Percentiles rank a stretch among this genome's conserved stretches.
These are phyloP conservation scores for Chenopodium album DNA, from an alignment of 148 eudicot species.

Conservation along the genomic window DNA sequence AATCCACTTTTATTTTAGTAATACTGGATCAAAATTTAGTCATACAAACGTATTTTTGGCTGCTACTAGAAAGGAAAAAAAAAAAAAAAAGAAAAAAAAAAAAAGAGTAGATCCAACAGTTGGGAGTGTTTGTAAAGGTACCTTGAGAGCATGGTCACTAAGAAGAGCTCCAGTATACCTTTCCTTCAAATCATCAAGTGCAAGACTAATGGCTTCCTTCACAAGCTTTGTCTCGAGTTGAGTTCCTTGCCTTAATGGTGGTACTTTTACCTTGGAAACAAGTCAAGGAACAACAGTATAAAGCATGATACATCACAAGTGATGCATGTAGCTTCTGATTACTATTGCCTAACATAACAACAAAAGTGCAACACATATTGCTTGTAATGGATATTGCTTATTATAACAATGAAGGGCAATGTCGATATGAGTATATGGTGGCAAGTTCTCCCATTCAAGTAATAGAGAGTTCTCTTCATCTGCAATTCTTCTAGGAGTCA, in stretches of 20 bases:
- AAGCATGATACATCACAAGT: constrained; percentile 13
- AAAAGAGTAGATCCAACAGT: not conserved
- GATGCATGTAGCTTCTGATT: constrained; percentile 30
- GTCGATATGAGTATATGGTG: constrained; percentile 54
- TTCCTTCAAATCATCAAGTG: constrained; percentile 80
- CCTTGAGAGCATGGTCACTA: constrained; percentile 83
- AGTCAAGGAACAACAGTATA: constrained; percentile 55
- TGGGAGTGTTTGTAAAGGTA: constrained; percentile 19
- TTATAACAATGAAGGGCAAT: constrained; percentile 69
- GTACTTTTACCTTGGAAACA: constrained; percentile 38
- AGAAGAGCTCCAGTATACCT: constrained; percentile 67
- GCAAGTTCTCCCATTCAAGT: constrained; percentile 84
- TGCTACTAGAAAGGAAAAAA: not conserved
- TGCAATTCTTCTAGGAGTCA: constrained; percentile 43
- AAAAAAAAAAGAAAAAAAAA: too few relatives aligned
- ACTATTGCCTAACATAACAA: constrained; percentile 60
- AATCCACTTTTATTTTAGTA: not conserved
- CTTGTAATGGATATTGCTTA: constrained; percentile 67
- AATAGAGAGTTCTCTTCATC: constrained; percentile 51
- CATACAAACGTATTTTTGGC: not conserved
- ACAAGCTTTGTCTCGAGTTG: constrained; percentile 43
- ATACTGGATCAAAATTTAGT: not conserved
- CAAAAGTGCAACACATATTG: constrained; percentile 39
- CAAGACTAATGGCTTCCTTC: constrained; percentile 63
- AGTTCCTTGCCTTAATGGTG: constrained; percentile 34